These are phyloP conservation scores for Rosa rugosa DNA, from an alignment of 306 rosid genomes.

Conservation along the genomic window DNA sequence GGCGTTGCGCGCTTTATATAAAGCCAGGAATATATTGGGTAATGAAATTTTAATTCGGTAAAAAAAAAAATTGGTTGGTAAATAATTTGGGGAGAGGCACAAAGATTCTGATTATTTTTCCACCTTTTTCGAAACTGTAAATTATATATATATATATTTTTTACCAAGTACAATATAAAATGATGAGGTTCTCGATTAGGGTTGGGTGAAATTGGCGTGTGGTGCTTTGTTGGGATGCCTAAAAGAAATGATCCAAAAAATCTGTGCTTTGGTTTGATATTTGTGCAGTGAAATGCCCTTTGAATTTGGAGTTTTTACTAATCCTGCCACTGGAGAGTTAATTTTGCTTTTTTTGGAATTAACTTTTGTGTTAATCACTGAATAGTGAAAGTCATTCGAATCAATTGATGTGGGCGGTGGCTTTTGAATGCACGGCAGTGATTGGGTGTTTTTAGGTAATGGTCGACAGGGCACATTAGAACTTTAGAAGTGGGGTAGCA, in stretches of 20 bases:
- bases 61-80: neutral
- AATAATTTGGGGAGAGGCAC: neutral
- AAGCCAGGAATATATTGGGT: neutral
- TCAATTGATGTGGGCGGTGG: slow-evolving; percentile 10
- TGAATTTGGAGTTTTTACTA: neutral
- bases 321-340: neutral
- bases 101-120: neutral
- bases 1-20: slow-evolving; percentile 25
- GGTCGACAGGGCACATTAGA: neutral
- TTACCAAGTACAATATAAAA: slow-evolving; percentile 6
- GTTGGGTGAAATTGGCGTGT: slow-evolving; percentile 16
- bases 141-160: neutral
- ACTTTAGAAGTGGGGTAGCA: neutral
- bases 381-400: neutral
- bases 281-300: neutral
- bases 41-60: neutral
- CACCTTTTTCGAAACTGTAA: neutral
- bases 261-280: neutral
- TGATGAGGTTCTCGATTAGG: slow-evolving; percentile 41
- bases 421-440: neutral
- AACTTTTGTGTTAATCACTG: neutral
- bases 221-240: neutral
- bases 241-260: neutral
- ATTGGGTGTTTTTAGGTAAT: neutral
- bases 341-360: neutral